Conservation (phyloP, 2,329 filamentous ascomycete genomes). For the Paraconiothyrium brasiliense region DNA sequence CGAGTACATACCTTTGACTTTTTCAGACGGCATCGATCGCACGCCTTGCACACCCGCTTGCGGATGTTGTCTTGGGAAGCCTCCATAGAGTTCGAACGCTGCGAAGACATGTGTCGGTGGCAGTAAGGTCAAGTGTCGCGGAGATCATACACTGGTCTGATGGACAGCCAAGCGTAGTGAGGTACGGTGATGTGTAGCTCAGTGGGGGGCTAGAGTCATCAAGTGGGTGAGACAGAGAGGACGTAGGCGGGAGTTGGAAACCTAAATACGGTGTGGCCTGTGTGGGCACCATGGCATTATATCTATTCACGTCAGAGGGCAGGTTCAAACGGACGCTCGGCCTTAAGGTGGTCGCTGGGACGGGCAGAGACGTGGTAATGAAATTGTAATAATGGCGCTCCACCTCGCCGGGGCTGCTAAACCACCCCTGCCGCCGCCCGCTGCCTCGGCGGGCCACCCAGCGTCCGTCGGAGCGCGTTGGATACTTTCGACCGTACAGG, state of each 20-base stretch:
- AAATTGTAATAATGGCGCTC: conserved; percentile 42
- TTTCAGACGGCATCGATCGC: conserved; percentile 71
- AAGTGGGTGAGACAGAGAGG: conserved; percentile 19
- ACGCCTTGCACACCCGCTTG: conserved; percentile 73
- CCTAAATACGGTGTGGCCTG: conserved; percentile 41
- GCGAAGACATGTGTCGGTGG: conserved; percentile 41
- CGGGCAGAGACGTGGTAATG: conserved; percentile 37
- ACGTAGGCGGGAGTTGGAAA: conserved; percentile 34
- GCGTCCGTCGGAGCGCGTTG: conserved; percentile 46
- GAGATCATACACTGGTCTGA: conserved; percentile 8
- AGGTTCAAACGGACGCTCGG: conserved; percentile 50
- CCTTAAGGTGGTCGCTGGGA: conserved; percentile 34
- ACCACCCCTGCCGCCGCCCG: conserved; percentile 29
- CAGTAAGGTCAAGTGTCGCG: conserved; percentile 11
- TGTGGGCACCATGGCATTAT: conserved; percentile 49
- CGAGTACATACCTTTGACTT: conserved; percentile 67
- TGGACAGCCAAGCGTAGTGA: conserved; percentile 18
- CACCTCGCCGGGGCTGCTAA: conserved; percentile 36
- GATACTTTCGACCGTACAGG: conserved; percentile 44
- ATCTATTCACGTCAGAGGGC: conserved; percentile 50
- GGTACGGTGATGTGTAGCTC: conserved; percentile 13
- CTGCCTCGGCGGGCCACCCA: conserved; percentile 32
- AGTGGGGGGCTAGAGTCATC: conserved; percentile 14
- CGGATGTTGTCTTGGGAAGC: conserved; percentile 58
- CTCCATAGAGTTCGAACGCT: conserved; percentile 50